A percentile compares a stretch with the other conserved stretches of the same genome.
phyloP scores from a whole-genome alignment of 2,329 filamentous ascomycete species.

The Hirsutella rhossiliensis region DNA sequence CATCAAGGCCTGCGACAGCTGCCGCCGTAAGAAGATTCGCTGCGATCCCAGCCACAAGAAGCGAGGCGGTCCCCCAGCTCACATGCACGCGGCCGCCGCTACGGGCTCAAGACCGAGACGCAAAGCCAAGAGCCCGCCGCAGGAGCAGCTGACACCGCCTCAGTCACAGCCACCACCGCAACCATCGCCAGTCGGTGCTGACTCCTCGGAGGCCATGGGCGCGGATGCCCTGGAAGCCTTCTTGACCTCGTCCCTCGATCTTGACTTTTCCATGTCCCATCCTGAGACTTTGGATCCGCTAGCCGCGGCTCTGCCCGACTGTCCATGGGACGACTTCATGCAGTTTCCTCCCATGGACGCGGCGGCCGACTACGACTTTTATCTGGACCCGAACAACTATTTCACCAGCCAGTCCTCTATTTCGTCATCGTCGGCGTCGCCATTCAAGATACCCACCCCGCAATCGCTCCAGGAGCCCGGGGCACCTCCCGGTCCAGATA shows the following conservation, averaged over 20 bases:
- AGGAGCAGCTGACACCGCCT: constrained; percentile 9
- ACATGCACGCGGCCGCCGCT: constrained; percentile 13
- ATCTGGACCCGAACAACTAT: constrained; percentile 28
- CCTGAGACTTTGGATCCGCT: constrained; percentile 9
- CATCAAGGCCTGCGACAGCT: constrained; percentile 54
- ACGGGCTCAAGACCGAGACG: constrained; percentile 24
- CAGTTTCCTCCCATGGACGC: constrained; percentile 24
- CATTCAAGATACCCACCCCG: constrained; percentile 11
- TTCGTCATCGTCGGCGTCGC: constrained; percentile 9
- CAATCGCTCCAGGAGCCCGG: constrained; percentile 10
- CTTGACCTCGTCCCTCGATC: constrained; percentile 2
- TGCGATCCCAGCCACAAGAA: constrained; percentile 50
- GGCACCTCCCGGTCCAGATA: constrained; percentile 4
- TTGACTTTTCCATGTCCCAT: constrained; percentile 10
- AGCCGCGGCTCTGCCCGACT: constrained; percentile 7
- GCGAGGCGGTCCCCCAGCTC: constrained; percentile 20
- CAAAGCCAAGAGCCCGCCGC: constrained; percentile 21
- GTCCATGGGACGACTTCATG: constrained; percentile 34
- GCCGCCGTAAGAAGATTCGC: constrained; percentile 50
- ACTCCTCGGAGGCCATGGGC: not conserved
- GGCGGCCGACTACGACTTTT: constrained; percentile 33
- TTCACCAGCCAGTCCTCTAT: constrained; percentile 25
- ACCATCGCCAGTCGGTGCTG: constrained; percentile 5
- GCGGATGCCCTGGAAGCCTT: constrained; percentile 1
- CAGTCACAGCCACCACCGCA: constrained; percentile 10